These are phyloP conservation scores for Salix udensis DNA, from an alignment of 345 rosid species.

Conservation along the genomic window DNA sequence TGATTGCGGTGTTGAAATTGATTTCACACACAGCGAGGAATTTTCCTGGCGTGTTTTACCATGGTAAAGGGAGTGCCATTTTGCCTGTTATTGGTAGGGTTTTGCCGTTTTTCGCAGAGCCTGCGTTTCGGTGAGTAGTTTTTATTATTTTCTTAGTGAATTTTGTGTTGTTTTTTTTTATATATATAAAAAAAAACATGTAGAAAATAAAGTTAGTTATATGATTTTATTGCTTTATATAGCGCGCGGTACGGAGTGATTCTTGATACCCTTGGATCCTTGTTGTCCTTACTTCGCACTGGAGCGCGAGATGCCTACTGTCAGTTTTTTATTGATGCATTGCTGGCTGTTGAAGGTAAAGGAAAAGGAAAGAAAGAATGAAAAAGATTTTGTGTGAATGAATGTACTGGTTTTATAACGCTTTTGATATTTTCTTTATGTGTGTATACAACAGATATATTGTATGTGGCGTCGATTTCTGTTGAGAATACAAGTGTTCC, in stretches of 20 bases:
- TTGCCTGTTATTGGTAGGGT: slow-evolving; percentile 75
- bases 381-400: neutral
- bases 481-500: slow-evolving; percentile 25
- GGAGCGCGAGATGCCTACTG: slow-evolving; percentile 73
- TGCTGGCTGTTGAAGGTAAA: slow-evolving; percentile 71
- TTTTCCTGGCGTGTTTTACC: slow-evolving; percentile 76
- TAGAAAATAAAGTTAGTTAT: neutral
- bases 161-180: neutral
- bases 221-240: slow-evolving; percentile 1
- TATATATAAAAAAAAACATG: neutral
- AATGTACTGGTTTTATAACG: neutral
- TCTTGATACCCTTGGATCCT: slow-evolving; percentile 79
- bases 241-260: slow-evolving; percentile 68
- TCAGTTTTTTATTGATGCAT: slow-evolving; percentile 64
- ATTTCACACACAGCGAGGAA: slow-evolving; percentile 69
- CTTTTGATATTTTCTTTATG: too few relatives aligned
- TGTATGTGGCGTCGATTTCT: slow-evolving; percentile 41
- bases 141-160: neutral
- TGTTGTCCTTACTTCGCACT: slow-evolving; percentile 76
- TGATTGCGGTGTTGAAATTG: slow-evolving; percentile 75
- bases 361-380: too few relatives aligned
- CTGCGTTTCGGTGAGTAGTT: slow-evolving; percentile 58
- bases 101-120: slow-evolving; percentile 78
- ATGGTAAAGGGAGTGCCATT: slow-evolving; percentile 67
- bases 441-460: slow-evolving; percentile 52